Base-by-base conservation (phyloP, 1,139 yeast genomes). In the Suhomyces anneliseae region DNA sequence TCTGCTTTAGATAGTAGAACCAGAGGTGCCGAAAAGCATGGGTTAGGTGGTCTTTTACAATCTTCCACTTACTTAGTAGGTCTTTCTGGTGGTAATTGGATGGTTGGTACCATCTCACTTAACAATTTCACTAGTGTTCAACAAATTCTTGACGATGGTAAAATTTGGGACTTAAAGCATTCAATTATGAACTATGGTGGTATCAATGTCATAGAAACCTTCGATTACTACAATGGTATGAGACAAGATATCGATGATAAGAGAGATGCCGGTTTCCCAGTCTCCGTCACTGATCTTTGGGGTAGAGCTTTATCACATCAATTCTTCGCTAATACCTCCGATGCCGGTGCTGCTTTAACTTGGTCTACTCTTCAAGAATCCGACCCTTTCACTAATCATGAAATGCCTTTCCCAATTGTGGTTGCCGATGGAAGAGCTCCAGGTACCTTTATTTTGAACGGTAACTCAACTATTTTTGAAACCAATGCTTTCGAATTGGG, bases 211-310 rank as follows among this genome's bases (percentile, higher is more conserved):
- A 66, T 85, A 51, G 69, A 76, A 50, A 81, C 88, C 12, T 75
- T 74, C 12, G 57, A 68, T 6, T 85, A 83, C 65, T 87, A 84
- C 76, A 70, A 74, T 49, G 60, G 68, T 34, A 77, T 88, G 43
- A 59, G 66, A 41, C 78, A 78, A 48, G 83, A 81, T 41, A 70
- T 87, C 31, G 72, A 78, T 27, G 82, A 59, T 38, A 90, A 92
- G 66, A 68, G 72, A 49, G 74, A 82, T 37, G 96, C 96, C 0
- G 97, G 96, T 1, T 92, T 78, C 66, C 83, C 85, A 44, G 71
- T 83, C 33, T 81, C 92, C 6, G 58, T 92, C 47, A 90, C 97
- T n/a, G 97, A 90, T 69, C 79, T 87, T 52, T 92, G 97, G 97
- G 95, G 95, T n/a, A 75, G 96, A 60, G 85, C 90, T 1, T 72